Evolutionary conservation across 768 basidiomycete genomes (phyloP), one percentile per base, ranked within the genome.

Genomic region (Kwoniella botswanensis): DNA sequence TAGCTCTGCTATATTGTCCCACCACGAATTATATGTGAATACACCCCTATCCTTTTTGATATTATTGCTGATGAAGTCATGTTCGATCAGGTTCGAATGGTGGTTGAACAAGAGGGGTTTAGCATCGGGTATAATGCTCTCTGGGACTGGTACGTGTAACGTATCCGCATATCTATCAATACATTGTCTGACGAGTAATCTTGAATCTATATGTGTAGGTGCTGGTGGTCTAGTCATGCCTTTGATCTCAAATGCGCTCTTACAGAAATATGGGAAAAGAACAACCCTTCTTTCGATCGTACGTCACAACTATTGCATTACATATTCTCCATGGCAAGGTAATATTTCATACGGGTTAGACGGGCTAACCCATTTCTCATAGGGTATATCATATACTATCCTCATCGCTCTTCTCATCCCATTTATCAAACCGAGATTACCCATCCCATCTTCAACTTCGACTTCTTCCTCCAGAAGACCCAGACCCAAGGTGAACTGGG

Each of bases 201-300:
- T 35, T 9, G 18, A 52, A 22, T n/a, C 61, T 46, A 9, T 26
- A n/a, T 53, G 10, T 53, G 9, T 42, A 76, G 75, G 75, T 35
- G 69, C 72, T 41, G 75, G 75, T 10, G 75, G 75, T 13, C 65
- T 76, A 12, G 64, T 74, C n/a, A 73, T 76, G 63, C 75, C 75
- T 24, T 65, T 76, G 46, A 67, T 76, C 21, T 68, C 72, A 2
- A 59, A 55, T 13, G 70, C 69, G 9, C 57, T 76, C 12, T 52
- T 76, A 17, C 41, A 66, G 26, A 43, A 52, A 13, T 76, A 61
- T 43, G 75, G 75, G 0, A 63, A 62, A 46, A 63, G 64, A 22
- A 73, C 72, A 18, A 74, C 72, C 22, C 62, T 73, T 4, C 18
- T 76, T 10, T 58, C 72, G 6, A 67, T 74, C 22, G 72, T 74